Base-by-base conservation (phyloP, 306 rosid species). In the Morella rubra region DNA sequence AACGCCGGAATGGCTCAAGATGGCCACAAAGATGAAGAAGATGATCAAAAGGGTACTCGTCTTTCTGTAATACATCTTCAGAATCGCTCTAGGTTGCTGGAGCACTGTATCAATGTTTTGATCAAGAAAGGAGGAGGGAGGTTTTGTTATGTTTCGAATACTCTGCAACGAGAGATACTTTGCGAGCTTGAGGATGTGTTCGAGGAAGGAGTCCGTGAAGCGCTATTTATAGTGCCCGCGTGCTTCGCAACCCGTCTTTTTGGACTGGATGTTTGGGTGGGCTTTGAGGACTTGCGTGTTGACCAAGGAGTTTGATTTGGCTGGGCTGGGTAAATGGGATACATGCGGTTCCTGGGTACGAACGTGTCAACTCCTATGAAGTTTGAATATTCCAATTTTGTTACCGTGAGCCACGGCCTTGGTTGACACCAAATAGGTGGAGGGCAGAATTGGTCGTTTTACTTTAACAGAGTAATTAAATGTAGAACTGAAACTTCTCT, bases 31-130 rank as follows among this genome's bases (percentile, higher is more conserved):
- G 3, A 78, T 32, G 7, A 76, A 41, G 7, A 80, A 51, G 2
- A 83, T 52, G 22, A 82, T 22, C 47, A 77, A 18, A 15, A 77
- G 13, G 19, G 45, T 55, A 56, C 80, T 66, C 13, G 65, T 44
- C 66, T 59, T 84, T 20, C 58, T 53, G 76, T 45, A 79, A 52
- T 76, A 69, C 89, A 58, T 58, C 56, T 42, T 44, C 8, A 6
- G 22, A 42, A 4, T 49, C 53, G 53, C 11, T 15, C 53, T 16
- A 15, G 11, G 65, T 22, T 59, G 8, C 65, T 59, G 65, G 53
- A 12, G 15, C 5, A 37, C 20, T 24, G 20, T 59, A 19, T 59
- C 5, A 59, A 59, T 7, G 20, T 20, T 56, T 8, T 59, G 12
- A 2, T 22, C 41, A 9, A 9, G 15, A 59, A 59, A 22, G 37